These are phyloP conservation scores for Pyrus bretschneideri DNA, from an alignment of 306 rosid species.

Conservation along the genomic window DNA sequence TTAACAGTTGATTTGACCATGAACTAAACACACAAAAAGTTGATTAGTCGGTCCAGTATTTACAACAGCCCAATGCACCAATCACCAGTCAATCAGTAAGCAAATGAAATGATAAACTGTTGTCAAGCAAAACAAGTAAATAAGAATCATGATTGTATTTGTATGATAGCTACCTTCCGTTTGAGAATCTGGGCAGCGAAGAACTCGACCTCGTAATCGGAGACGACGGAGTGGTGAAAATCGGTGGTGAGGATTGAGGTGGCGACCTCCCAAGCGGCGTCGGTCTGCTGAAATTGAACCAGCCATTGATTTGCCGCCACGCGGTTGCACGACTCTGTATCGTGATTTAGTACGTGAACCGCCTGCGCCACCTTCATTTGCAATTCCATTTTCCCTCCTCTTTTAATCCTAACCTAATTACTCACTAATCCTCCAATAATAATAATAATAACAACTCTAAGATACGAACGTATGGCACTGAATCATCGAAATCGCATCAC, in stretches of 20 bases:
- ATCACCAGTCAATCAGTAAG: too few relatives aligned
- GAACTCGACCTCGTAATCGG: slow-evolving; percentile 82
- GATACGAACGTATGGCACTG: not conserved
- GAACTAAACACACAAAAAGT: not conserved
- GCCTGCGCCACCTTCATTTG: slow-evolving; percentile 87
- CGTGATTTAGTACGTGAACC: slow-evolving; percentile 87
- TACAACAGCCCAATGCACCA: too few relatives aligned
- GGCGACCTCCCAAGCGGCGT: slow-evolving; percentile 96
- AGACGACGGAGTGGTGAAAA: slow-evolving; percentile 31
- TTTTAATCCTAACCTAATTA: slow-evolving; percentile 2
- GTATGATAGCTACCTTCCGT: slow-evolving; percentile 57
- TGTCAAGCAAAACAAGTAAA: not conserved
- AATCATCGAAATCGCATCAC: slow-evolving; percentile 5
- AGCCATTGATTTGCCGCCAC: slow-evolving; percentile 99
- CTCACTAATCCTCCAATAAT: not conserved
- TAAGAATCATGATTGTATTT: not conserved
- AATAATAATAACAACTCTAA: not conserved
- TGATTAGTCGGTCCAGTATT: too few relatives aligned
- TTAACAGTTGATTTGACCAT: not conserved
- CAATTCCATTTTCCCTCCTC: slow-evolving; percentile 30
- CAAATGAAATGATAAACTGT: too few relatives aligned
- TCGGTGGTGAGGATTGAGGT: slow-evolving; percentile 76
- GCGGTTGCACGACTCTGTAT: slow-evolving; percentile 85
- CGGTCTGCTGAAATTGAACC: slow-evolving; percentile 93
- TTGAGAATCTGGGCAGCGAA: slow-evolving; percentile 97